phyloP scores from a whole-genome alignment of 2,329 filamentous ascomycete species.

The Trichoderma citrinoviride region DNA sequence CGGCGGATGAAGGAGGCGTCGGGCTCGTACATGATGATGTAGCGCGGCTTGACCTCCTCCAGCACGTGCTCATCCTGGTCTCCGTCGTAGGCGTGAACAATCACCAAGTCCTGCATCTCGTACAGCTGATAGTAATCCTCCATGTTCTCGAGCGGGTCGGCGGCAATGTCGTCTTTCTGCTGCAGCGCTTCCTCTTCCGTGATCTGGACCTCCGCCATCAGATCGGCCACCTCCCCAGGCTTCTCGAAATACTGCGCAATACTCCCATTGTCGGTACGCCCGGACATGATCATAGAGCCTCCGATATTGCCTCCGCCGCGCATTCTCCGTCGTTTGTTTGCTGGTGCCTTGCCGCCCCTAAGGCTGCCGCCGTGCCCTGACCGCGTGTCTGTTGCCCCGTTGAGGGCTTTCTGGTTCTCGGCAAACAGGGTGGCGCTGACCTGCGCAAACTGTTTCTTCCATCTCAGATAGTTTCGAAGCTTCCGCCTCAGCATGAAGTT shows the following conservation, averaged over 20 bases:
- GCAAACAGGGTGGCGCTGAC: constrained; percentile 76
- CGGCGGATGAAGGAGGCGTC: constrained; percentile 91
- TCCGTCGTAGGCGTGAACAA: constrained; percentile 90
- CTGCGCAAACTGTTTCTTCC: constrained; percentile 86
- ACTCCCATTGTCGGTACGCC: constrained; percentile 69
- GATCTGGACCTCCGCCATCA: constrained; percentile 81
- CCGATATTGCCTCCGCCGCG: constrained; percentile 69
- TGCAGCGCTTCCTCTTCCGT: constrained; percentile 67
- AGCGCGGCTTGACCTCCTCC: constrained; percentile 87
- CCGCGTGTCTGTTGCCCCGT: constrained; percentile 60
- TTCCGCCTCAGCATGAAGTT: constrained; percentile 87
- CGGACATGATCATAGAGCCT: constrained; percentile 42
- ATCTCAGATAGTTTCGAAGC: constrained; percentile 80
- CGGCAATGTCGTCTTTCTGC: constrained; percentile 71
- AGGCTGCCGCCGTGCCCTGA: constrained; percentile 41
- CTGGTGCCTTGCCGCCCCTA: constrained; percentile 61
- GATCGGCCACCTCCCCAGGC: constrained; percentile 73
- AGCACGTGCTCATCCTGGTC: constrained; percentile 96
- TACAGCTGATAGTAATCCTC: constrained; percentile 90
- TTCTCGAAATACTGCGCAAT: constrained; percentile 78
- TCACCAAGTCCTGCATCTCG: constrained; percentile 83
- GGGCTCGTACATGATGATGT: constrained; percentile 98
- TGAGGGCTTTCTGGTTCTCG: constrained; percentile 75
- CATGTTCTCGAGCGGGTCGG: constrained; percentile 83
- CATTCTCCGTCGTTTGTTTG: constrained; percentile 82